Base-by-base conservation (phyloP, 2,329 filamentous ascomycete genomes). In the Stachybotrys elegans region DNA sequence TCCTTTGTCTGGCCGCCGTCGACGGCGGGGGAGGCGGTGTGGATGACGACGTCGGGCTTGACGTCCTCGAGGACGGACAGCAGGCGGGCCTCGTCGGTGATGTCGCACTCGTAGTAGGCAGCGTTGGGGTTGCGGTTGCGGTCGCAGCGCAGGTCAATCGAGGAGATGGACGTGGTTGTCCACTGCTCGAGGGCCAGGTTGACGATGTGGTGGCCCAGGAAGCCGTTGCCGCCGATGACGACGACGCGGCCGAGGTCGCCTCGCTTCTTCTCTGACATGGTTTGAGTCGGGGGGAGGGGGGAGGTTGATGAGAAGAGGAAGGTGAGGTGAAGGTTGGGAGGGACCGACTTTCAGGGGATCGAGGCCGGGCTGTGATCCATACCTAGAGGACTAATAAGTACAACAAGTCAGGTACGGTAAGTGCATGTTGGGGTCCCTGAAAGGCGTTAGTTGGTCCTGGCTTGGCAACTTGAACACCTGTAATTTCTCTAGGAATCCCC, bases 161-260 rank as follows among this genome's bases (percentile, higher is more conserved):
- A 86, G 39, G 81, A 78, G 32, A 92, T 79, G 51, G 74, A 68
- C 47, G 65, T 66, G 49, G 72, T 71, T 45, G 57, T 58, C 69
- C 69, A 72, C 32, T 59, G 57, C 34, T 78, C 76, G 56, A 87
- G 72, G 46, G 88, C 75, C 58, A 87, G 76, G 65, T 83, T 79
- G 60, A 92, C 84, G 54, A 92, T 84, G 68, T 92, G 86, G 68
- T 87, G 84, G 61, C 88, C 88, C 14, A 93, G 76, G 68, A 93
- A 92, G 52, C 88, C 88, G 62, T 88, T 91, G 61, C 88, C 88
- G 57, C 88, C 88, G 54, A 92, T 82, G 53, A 93, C 83, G 54
- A 91, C 75, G 57, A 90, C 84, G 51, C 76, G 80, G 60, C 86
- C 86, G 42, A 90, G 72, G 43, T 63, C 51, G 50, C 65, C 65